Evolutionary conservation across 208 protist genomes (phyloP), one percentile per base, ranked within the genome.

Genomic region (Wallacemonas sp.): DNA sequence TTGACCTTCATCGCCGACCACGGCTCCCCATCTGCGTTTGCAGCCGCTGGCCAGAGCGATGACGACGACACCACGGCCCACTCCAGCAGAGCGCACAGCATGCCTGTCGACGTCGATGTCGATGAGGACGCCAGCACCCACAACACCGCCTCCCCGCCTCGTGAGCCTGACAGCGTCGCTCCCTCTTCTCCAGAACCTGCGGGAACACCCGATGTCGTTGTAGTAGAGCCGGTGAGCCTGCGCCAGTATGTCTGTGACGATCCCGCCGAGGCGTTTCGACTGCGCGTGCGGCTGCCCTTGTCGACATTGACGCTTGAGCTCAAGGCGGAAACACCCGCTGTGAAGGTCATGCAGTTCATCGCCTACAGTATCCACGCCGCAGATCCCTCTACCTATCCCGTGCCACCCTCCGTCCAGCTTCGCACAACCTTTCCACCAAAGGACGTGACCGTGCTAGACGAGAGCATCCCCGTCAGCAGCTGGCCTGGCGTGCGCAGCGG

Each of bases 221-320:
- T 33, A 12, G 41, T 70, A 26, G 46, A 58, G 36, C 58, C 60
- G 15, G 66, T 83, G n/a, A 68, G 64, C 21, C 55, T 87, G 28
- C 64, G 58, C 14, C 55, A 8, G 39, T 81, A 77, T 22, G 15
- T 46, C 34, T 22, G 22, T 4, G 44, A 62, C 12, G 68, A 39
- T 1, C 36, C 47, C 28, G 41, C 38, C n/a, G n/a, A n/a, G 22
- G 66, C 72, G 21, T 86, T 91, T 56, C 55, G 70, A 31, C 68
- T 94, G 44, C 88, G 88, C 11, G 89, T 63, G 62, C 82, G 84
- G 2, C 62, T 91, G 46, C 80, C 88, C 34, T 74, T 68, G 34
- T 66, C 63, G 34, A 64, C 72, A 21, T 27, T 76, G 11, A 84
- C 84, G 26, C 55, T 94, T 53, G 61, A 70, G 49, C 75, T 91